Percentiles rank a stretch among this genome's conserved stretches.
These are phyloP conservation scores for Dendryphion nanum DNA, from an alignment of 2,329 filamentous ascomycete species.

Conservation along the genomic window DNA sequence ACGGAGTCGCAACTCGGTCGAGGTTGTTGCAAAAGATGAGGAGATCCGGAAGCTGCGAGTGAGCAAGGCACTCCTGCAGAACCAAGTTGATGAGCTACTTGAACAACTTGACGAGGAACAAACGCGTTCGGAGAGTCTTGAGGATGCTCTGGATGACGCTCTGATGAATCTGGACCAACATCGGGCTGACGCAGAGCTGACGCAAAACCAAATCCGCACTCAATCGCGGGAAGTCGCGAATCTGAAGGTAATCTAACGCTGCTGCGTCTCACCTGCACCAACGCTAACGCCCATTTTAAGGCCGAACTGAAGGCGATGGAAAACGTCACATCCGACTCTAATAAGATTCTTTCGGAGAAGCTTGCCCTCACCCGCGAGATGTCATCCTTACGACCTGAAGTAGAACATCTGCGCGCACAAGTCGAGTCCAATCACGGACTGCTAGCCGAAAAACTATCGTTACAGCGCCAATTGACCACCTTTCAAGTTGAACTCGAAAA, in stretches of 20 bases:
- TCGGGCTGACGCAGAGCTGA: conserved; percentile 41
- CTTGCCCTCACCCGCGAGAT: conserved; percentile 60
- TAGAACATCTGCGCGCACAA: conserved; percentile 62
- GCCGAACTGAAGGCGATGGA: conserved; percentile 70
- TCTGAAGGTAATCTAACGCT: conserved; percentile 53
- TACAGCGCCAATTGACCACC: conserved; percentile 75
- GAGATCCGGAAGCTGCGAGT: conserved; percentile 64
- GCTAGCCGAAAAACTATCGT: conserved; percentile 73
- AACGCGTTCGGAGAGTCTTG: conserved; percentile 57
- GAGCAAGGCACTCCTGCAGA: conserved; percentile 66
- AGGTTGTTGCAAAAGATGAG: conserved; percentile 72
- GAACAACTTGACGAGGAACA: conserved; percentile 62
- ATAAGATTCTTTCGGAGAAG: conserved; percentile 67
- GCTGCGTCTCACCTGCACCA: not conserved
- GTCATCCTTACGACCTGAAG: conserved; percentile 57
- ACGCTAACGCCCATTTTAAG: conserved; percentile 45
- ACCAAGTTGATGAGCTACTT: conserved; percentile 69
- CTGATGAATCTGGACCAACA: conserved; percentile 49
- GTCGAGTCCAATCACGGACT: conserved; percentile 62
- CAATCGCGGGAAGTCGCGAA: conserved; percentile 56
- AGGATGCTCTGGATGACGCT: conserved; percentile 50
- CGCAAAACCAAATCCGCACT: conserved; percentile 52
- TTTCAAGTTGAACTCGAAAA: conserved; percentile 80
- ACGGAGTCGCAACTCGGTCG: conserved; percentile 61
- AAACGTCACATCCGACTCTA: conserved; percentile 65